A percentile compares a stretch with the other conserved stretches of the same genome.
Conservation (phyloP, 495 filamentous ascomycete genomes). For the Penicillium daleae region DNA sequence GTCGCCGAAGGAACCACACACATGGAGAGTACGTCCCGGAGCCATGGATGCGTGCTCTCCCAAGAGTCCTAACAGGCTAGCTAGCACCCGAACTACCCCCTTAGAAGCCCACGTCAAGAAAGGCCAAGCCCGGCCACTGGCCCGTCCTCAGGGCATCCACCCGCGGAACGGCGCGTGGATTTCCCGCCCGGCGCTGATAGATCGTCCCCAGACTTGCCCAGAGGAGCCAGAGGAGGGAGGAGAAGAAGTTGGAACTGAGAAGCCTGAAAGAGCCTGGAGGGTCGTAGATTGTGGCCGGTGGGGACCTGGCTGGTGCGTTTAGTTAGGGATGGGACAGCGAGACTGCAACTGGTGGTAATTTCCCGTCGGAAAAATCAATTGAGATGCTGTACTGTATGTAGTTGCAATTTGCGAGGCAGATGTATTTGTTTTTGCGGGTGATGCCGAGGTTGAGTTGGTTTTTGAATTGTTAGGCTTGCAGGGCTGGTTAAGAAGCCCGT, state of each 20-base stretch:
- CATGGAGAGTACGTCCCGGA: constrained; percentile 10
- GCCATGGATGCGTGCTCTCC: not conserved
- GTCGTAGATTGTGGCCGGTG: not conserved
- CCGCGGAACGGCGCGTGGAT: constrained; percentile 27
- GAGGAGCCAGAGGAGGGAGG: not conserved
- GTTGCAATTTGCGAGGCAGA: not conserved
- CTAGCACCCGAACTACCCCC: too few relatives aligned
- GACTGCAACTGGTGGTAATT: not conserved
- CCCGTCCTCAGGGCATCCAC: constrained; percentile 16
- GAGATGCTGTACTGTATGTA: not conserved
- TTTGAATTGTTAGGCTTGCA: not conserved
- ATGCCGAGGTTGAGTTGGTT: not conserved
- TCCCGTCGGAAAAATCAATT: not conserved
- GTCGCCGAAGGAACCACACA: constrained; percentile 14
- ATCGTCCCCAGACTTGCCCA: constrained; percentile 24
- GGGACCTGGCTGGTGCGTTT: not conserved
- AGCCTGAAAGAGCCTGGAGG: not conserved
- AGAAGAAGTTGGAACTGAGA: too few relatives aligned
- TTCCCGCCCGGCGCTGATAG: constrained; percentile 30
- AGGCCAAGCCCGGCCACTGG: not conserved
- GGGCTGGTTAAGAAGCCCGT: not conserved
- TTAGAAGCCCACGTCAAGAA: not conserved
- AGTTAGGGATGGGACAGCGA: not conserved
- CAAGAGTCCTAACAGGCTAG: too few relatives aligned
- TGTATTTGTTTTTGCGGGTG: not conserved